Base-by-base conservation (phyloP, 1,139 yeast species). In the Yamadazyma dushanensis region DNA sequence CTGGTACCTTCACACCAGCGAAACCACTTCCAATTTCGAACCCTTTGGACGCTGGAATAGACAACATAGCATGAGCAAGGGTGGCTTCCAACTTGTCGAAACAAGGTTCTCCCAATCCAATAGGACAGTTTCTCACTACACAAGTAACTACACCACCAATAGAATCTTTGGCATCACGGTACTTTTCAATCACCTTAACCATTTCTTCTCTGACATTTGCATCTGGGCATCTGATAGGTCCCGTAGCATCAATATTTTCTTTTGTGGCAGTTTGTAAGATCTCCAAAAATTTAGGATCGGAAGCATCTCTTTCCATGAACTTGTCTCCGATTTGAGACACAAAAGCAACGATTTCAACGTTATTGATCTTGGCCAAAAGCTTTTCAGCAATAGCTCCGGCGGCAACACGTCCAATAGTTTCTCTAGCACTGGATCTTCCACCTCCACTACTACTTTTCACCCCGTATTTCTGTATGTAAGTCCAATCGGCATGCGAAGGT, bases 371-470 rank as follows among this genome's bases (percentile, higher is more conserved):
- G 36, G 68, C 57, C 55, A 92, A 74, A 49, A 88, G 80, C 66
- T 89, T 90, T 61, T 92, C 98, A 30, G 98, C 98, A 61, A 92
- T 82, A 40, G 97, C 97, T 49, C 97, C 97, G 10, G 97, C 98
- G 34, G 98, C 98, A 36, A 92, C 98, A 60, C 98, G 78, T 37
- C 97, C 98, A 51, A 94, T 92, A 34, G 98, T 92, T 64, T 92
- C 98, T 63, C 98, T 80, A 9, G 98, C 98, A 29, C 94, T 82
- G 16, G 97, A 85, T 58, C 98, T 80, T 44, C 98, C 98, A 53
- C 98, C 98, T 36, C 98, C 98, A 31, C 95, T 83, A 6, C 95
- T 78, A 8, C 97, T 94, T 66, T 92, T 90, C 53, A 80, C 74
- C 25, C 97, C 96, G 66, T 92, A 92, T 64, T 92, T 92, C 48